Conservation (phyloP, 108 stramenopile species). For the Nitzschia inconspicua region DNA sequence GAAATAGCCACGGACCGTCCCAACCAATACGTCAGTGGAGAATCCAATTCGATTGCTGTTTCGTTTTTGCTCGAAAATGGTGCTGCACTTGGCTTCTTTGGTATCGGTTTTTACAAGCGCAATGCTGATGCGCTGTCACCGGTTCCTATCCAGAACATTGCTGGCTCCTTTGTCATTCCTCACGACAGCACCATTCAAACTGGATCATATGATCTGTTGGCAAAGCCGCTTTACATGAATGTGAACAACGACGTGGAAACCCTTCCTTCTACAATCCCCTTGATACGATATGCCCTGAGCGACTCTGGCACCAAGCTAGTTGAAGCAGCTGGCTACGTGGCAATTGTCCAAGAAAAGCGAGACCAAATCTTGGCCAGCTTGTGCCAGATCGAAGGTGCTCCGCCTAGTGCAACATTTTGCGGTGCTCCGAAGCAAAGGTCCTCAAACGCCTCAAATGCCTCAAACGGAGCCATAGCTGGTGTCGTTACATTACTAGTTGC, state of each 20-base stretch:
- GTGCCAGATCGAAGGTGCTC: no score
- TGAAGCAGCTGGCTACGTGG: conserved; percentile 5
- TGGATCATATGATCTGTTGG: conserved; percentile 18
- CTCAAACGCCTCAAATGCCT: no score
- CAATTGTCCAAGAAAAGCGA: not conserved
- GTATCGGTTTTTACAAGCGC: not conserved
- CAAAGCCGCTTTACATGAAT: conserved; percentile 22
- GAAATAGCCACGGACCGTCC: conserved; percentile 7
- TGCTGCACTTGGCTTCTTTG: conserved; percentile 11
- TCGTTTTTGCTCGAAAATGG: conserved; percentile 1
- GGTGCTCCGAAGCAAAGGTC: not conserved
- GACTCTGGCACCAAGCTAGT: not conserved
- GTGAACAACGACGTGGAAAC: conserved; percentile 5
- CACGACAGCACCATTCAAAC: not conserved
- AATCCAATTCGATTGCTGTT: conserved; percentile 6
- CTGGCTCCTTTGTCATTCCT: conserved; percentile 6
- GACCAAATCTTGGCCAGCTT: not conserved
- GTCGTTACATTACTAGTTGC: conserved; percentile 18
- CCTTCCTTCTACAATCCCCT: conserved; percentile 7
- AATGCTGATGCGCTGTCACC: conserved; percentile 16
- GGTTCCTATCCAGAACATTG: conserved; percentile 10
- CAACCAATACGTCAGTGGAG: not conserved
- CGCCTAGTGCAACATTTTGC: no score
- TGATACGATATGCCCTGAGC: conserved; percentile 8
- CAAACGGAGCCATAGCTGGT: no score